Base-by-base conservation (phyloP, 768 basidiomycete genomes). In the Cantharellus anzutake region DNA sequence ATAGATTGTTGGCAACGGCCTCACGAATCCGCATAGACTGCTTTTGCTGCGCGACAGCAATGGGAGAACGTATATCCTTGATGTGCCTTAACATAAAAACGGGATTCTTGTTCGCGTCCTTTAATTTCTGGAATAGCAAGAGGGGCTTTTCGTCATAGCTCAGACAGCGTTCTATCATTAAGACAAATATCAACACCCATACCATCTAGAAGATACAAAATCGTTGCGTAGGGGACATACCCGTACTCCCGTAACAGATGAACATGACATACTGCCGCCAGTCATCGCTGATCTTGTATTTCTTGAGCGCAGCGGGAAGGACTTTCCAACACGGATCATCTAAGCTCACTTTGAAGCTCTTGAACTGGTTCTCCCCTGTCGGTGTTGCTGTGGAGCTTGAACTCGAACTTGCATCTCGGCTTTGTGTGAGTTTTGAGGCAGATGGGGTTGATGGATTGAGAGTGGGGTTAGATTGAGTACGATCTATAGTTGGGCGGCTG, bases 211-310 rank as follows among this genome's bases (percentile, higher is more conserved):
- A 7, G 7, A 37, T 11, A 11, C 11, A n/a, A 39, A 67, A 29
- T 29, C 20, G 20, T 29, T 29, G 20, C 20, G 20, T 29, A 29
- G 20, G 20, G 20, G 20, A 29, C 79, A 65, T 67, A 91, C 93
- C 90, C 58, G 91, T 76, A 58, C 84, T 83, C 5, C 93, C 94
- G 70, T 94, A 97, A 66, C 94, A 98, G 62, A 99, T 98, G 72
- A 99, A 99, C 84, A 99, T 87, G 38, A 96, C 96, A 73, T 98
- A 99, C 66, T 91, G 88, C 74, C 91, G 85, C 96, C 96, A 99
- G 70, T 88, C 93, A 64, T 98, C 96, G 65, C 89, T 91, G 72
- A 98, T 98, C 68, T 89, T 92, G 70, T 99, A 99, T 71, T 98
- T 98, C 73, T 97, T 97, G 63, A 99, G 74, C 14, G 96, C 96